These are phyloP conservation scores for Ogataea henricii DNA, from an alignment of 805 yeast species.

Conservation along the genomic window DNA sequence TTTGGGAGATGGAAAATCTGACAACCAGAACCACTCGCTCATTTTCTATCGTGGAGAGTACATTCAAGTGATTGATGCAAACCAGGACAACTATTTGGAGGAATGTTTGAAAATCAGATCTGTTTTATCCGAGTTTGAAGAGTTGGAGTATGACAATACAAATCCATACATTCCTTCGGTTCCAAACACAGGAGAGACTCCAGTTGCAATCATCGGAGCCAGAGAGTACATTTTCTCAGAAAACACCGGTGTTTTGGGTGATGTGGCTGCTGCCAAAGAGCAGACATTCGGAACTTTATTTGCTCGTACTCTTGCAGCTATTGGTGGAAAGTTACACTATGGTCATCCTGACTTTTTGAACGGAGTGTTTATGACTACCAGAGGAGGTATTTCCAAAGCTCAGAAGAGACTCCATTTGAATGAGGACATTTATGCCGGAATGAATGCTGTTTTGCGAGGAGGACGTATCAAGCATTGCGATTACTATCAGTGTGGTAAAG, in stretches of 20 bases:
- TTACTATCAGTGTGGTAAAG: conserved; percentile 95
- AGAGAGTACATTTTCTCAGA: conserved; percentile 94
- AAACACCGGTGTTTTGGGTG: conserved; percentile 89
- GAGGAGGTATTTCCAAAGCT: conserved; percentile 95
- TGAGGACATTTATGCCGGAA: conserved; percentile 96
- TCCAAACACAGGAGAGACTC: conserved; percentile 42
- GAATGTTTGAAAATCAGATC: conserved; percentile 91
- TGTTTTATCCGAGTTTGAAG: conserved; percentile 89
- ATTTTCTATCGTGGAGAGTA: conserved; percentile 92
- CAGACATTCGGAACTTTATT: conserved; percentile 96
- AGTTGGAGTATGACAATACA: conserved; percentile 51
- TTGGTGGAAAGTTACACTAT: conserved; percentile 92
- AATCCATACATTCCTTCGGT: conserved; percentile 60
- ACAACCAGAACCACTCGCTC: conserved; percentile 87
- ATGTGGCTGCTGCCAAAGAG: conserved; percentile 96
- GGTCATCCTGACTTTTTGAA: conserved; percentile 97
- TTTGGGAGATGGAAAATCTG: conserved; percentile 94
- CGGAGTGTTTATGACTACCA: conserved; percentile 87
- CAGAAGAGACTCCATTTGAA: conserved; percentile 91
- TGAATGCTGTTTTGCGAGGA: conserved; percentile 85
- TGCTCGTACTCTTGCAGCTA: conserved; percentile 89
- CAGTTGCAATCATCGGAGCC: conserved; percentile 93
- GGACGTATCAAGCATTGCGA: conserved; percentile 96
- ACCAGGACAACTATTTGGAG: conserved; percentile 93
- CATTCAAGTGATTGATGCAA: conserved; percentile 93